Evolutionary conservation across 2,329 filamentous ascomycete species (phyloP).

Genomic region (Neonectria faginata): DNA sequence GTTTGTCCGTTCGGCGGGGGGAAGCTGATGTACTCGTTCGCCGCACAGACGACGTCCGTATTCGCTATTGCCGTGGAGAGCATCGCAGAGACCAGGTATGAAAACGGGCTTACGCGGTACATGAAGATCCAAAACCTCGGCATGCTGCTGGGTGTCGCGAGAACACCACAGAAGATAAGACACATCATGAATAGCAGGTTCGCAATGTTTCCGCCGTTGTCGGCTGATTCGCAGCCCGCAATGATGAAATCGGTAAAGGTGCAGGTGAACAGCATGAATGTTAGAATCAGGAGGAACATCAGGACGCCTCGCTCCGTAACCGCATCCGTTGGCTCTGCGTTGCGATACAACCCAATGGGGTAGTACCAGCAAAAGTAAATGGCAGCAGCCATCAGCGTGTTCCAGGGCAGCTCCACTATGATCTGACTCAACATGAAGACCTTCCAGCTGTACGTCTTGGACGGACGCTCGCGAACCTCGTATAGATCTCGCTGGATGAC

Average conservation of each 20-base stretch:
- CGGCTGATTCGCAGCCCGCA: constrained; percentile 72
- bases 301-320: constrained; percentile 69
- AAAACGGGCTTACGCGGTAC: constrained; percentile 84
- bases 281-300: constrained; percentile 72
- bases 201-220: constrained; percentile 74
- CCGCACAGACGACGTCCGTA: constrained; percentile 72
- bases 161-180: constrained; percentile 54
- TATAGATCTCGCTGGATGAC: constrained; percentile 76
- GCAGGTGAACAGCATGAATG: constrained; percentile 74
- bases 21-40: constrained; percentile 77
- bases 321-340: constrained; percentile 62
- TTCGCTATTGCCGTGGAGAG: constrained; percentile 77
- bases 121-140: constrained; percentile 63
- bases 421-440: constrained; percentile 75
- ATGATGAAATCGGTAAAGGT: constrained; percentile 76
- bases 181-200: constrained; percentile 73
- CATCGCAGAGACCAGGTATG: constrained; percentile 81
- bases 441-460: constrained; percentile 76
- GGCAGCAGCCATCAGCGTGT: constrained; percentile 71
- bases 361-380: constrained; percentile 79
- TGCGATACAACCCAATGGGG: constrained; percentile 72
- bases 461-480: constrained; percentile 74
- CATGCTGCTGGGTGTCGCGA: constrained; percentile 57
- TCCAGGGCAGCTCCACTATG: constrained; percentile 77
- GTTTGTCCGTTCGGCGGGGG: constrained; percentile 67